phyloP scores from a whole-genome alignment of 805 yeast species.

The Priceomyces medius region DNA sequence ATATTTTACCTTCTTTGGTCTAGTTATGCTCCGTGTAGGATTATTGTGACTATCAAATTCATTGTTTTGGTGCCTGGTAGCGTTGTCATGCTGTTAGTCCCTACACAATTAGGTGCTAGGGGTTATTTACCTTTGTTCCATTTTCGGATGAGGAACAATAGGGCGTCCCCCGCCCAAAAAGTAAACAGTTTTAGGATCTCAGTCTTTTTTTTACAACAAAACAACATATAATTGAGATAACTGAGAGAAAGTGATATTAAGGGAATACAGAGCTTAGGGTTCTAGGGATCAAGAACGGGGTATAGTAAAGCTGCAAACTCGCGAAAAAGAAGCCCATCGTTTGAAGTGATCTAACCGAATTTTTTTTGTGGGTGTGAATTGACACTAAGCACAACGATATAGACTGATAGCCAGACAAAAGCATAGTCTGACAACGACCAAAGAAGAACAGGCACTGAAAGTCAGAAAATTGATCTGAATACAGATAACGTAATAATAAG shows the following conservation, averaged over 20 bases:
- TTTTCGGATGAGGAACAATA: neutral
- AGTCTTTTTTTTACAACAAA: slow-evolving; percentile 3
- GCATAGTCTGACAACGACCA: neutral
- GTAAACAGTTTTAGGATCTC: slow-evolving; percentile 3
- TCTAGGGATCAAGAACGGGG: neutral
- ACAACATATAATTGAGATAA: neutral
- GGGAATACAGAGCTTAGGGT: neutral
- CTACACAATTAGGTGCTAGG: neutral
- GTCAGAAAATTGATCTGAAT: too few species aligned
- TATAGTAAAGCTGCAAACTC: neutral
- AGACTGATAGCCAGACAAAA: neutral
- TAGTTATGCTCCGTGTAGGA: neutral
- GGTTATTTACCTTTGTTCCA: neutral
- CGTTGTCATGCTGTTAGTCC: neutral
- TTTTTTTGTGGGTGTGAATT: neutral
- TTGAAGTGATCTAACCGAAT: neutral
- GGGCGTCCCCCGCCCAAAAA: slow-evolving; percentile 1
- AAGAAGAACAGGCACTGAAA: neutral
- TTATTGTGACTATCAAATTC: neutral
- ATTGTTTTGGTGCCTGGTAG: neutral
- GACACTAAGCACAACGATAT: neutral
- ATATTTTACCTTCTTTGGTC: neutral
- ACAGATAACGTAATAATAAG: too few species aligned
- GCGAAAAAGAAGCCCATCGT: neutral
- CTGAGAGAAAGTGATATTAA: neutral